Base-by-base conservation (phyloP, 1,139 yeast species). In the Pichia sp. region DNA sequence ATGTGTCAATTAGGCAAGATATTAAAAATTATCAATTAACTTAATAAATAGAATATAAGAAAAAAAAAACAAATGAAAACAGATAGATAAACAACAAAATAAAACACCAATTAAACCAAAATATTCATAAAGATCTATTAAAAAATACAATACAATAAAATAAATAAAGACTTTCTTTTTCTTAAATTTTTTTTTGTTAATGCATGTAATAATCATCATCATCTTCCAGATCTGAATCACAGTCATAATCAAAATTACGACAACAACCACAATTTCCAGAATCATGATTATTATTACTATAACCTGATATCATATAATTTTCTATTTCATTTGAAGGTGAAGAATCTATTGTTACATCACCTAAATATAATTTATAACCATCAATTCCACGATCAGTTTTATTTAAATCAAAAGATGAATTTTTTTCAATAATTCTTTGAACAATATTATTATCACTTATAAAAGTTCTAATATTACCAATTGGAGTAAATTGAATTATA, bases 401-500 rank as follows among this genome's bases (percentile, higher is more conserved):
- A 38, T 57, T 55, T 34, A 66, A 47, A 51, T 66, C 66, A 44
- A 66, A 64, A 8, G 64, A 53, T 3, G 67, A 63, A 37, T 58
- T 56, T 44, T 59, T 46, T 48, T 65, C 68, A 11, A 66, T 57
- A 2, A 54, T 49, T 45, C 61, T 56, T 28, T 61, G 56, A 48
- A 60, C 52, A 9, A 57, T 53, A 44, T 65, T 63, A 40, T 63
- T 62, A 40, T 60, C 65, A 46, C 57, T 49, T 9, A 62, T 11
- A 51, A 59, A 59, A 1, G 69, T 62, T 48, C 69, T 54, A 10
- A 71, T 60, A 48, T 68, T 68, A 3, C 86, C 86, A 71, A 82
- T 76, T 5, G 86, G 86, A 0, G 85, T 78, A 48, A 80, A 77
- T 60, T 80, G 81, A 44, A 81, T 74, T 29, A 72, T 68, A 0